These are phyloP conservation scores for Salvia hispanica DNA, from an alignment of 257 asterid genomes.

Conservation along the genomic window DNA sequence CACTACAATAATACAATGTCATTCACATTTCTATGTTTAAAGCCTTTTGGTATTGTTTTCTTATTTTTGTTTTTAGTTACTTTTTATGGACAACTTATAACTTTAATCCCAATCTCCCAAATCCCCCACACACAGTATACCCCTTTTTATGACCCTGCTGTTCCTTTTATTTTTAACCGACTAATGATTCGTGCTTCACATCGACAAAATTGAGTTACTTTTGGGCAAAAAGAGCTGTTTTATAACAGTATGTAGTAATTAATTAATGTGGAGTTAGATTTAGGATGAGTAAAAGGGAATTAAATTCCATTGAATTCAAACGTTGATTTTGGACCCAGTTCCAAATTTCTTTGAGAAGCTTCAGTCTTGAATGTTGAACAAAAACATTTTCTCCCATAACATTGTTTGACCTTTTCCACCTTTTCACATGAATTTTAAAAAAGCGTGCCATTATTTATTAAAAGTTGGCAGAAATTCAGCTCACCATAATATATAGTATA, in stretches of 20 bases:
- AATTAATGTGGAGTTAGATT: too few relatives aligned
- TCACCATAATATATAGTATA: conserved; percentile 5
- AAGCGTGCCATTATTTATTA: conserved; percentile 17
- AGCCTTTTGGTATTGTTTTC: too few relatives aligned
- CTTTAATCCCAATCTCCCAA: background rate
- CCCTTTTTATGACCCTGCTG: conserved; percentile 17
- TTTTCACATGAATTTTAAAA: conserved; percentile 22
- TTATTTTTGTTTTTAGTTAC: background rate
- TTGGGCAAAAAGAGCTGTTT: too few relatives aligned
- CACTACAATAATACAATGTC: background rate
- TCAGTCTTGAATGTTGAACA: conserved; percentile 40
- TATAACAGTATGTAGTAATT: too few relatives aligned
- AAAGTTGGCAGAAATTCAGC: conserved; percentile 17
- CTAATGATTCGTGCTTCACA: too few relatives aligned
- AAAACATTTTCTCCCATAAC: conserved; percentile 8
- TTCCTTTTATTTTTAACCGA: background rate
- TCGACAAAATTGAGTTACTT: too few relatives aligned
- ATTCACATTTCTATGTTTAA: background rate
- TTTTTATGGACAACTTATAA: background rate
- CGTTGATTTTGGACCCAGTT: conserved; percentile 32
- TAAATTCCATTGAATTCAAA: conserved; percentile 28
- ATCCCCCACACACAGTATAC: too few relatives aligned
- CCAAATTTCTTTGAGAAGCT: conserved; percentile 28
- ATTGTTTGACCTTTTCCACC: conserved; percentile 33
- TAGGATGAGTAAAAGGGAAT: too few relatives aligned